Evolutionary conservation across 2,329 filamentous ascomycete species (phyloP).

Genomic region (Lachnellula subtilissima): DNA sequence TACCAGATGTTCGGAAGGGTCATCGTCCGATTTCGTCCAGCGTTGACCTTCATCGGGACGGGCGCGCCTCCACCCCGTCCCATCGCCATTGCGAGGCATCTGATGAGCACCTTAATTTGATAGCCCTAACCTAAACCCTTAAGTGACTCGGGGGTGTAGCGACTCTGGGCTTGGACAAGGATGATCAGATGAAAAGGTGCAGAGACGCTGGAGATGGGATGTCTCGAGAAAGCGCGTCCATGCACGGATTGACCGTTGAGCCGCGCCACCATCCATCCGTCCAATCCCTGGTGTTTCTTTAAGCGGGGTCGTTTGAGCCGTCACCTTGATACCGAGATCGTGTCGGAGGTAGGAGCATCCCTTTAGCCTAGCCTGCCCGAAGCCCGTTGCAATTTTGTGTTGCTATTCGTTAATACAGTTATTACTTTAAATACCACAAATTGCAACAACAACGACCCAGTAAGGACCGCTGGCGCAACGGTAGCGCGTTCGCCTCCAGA

Average conservation of each 20-base stretch:
- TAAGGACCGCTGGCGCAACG: conserved; percentile 6
- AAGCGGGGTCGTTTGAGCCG: conserved; percentile 1
- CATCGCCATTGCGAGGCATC: conserved; percentile 7
- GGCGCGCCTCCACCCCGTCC: conserved; percentile 1
- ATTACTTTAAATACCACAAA: too few relatives aligned
- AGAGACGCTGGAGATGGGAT: neutral
- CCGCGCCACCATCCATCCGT: conserved; percentile 7
- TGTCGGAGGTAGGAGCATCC: conserved; percentile 4
- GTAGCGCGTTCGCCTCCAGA: conserved; percentile 20
- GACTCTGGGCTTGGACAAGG: neutral
- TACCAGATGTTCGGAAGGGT: conserved; percentile 9
- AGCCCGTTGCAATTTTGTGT: too few relatives aligned
- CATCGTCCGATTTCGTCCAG: conserved; percentile 11
- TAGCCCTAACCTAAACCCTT: neutral
- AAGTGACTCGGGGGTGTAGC: neutral
- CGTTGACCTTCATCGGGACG: conserved; percentile 3
- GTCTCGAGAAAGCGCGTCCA: conserved; percentile 1
- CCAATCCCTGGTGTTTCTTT: neutral
- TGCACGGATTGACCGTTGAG: conserved; percentile 2
- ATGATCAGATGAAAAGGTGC: conserved; percentile 5
- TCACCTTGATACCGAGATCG: conserved; percentile 11
- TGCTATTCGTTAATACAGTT: too few relatives aligned
- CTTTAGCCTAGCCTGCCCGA: neutral
- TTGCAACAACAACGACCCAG: too few relatives aligned
- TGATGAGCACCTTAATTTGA: conserved; percentile 7